A percentile compares a stretch with the other conserved stretches of the same genome.
Evolutionary conservation across 2,329 filamentous ascomycete species (phyloP).

Genomic region (Sclerotiophoma versabilis): DNA sequence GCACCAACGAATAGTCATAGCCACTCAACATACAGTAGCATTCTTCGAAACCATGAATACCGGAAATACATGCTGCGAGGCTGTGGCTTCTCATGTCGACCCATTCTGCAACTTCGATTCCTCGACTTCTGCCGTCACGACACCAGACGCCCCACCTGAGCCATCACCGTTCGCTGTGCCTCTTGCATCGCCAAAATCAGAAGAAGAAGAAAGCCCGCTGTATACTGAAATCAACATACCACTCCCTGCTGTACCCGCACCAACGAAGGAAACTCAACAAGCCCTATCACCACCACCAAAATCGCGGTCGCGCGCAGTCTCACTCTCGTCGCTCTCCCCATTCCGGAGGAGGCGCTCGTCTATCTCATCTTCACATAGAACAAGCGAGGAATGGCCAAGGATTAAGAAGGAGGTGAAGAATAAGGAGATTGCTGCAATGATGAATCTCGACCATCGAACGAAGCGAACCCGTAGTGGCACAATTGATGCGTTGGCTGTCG

Average conservation of each 20-base stretch:
- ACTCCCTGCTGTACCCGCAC: constrained; percentile 30
- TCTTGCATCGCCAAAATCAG: constrained; percentile 4
- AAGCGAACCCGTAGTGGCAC: constrained; percentile 33
- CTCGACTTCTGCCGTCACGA: constrained; percentile 5
- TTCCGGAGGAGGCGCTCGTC: constrained; percentile 31
- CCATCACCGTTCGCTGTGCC: constrained; percentile 1
- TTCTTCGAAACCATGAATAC: constrained; percentile 3
- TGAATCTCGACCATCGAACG: constrained; percentile 32
- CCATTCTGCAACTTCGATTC: constrained; percentile 5
- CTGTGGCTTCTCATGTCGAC: constrained; percentile 5
- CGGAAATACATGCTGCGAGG: constrained; percentile 9
- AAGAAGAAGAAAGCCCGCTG: constrained; percentile 35
- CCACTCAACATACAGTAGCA: background rate
- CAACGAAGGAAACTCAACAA: constrained; percentile 5
- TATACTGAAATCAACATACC: constrained; percentile 48
- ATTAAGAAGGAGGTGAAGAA: constrained; percentile 34
- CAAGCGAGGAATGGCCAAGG: constrained; percentile 24
- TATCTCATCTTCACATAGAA: constrained; percentile 10
- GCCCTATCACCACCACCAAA: constrained; percentile 13
- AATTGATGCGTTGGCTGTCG: constrained; percentile 45
- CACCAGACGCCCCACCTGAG: constrained; percentile 5
- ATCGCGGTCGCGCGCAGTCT: constrained; percentile 31
- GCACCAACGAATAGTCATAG: background rate
- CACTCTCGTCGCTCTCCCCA: constrained; percentile 32
- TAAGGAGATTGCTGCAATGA: constrained; percentile 31